These are phyloP conservation scores for Conticribra guillardii DNA, from an alignment of 108 stramenopile species.

Conservation along the genomic window DNA sequence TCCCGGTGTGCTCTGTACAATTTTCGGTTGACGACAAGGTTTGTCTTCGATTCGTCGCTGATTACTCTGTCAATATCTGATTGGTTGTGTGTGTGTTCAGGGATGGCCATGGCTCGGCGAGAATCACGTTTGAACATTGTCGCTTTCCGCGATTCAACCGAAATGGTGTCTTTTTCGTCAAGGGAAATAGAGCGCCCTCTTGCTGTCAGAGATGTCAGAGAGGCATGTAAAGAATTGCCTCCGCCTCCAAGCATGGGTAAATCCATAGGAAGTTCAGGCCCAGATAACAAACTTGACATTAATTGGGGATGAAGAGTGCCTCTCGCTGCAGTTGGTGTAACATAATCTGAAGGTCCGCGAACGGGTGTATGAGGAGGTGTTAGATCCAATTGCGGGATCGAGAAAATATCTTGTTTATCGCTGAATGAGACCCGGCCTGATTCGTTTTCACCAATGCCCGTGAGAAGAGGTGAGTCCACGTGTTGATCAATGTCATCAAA, in stretches of 20 bases:
- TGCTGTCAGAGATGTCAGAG: slow-evolving; percentile 9
- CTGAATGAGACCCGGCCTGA: slow-evolving; percentile 8
- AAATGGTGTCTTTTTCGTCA: slow-evolving; percentile 47
- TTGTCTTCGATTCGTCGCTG: slow-evolving; percentile 56
- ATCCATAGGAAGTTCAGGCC: slow-evolving; percentile 7
- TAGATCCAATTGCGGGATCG: slow-evolving; percentile 30
- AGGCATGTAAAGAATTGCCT: slow-evolving; percentile 16
- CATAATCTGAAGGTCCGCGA: slow-evolving; percentile 45
- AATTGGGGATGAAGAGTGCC: slow-evolving; percentile 22
- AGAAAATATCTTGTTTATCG: slow-evolving; percentile 10
- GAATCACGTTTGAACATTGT: slow-evolving; percentile 55
- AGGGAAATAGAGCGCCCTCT: slow-evolving; percentile 42
- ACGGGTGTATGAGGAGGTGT: slow-evolving; percentile 68
- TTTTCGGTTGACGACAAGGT: slow-evolving; percentile 70
- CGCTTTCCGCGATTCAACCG: slow-evolving; percentile 19
- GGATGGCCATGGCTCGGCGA: slow-evolving; percentile 68
- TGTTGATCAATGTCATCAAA: slow-evolving; percentile 27
- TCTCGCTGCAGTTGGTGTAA: slow-evolving; percentile 38
- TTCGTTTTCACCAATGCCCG: slow-evolving; percentile 54
- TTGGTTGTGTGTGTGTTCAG: slow-evolving; percentile 61
- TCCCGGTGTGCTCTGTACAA: slow-evolving; percentile 82
- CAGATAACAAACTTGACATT: slow-evolving; percentile 23
- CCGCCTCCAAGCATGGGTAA: background rate
- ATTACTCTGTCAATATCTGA: slow-evolving; percentile 43
- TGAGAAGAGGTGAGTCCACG: slow-evolving; percentile 45